Evolutionary conservation across 1,284 basidiomycete genomes (phyloP).

Genomic region (Apiotrichum domesticum): DNA sequence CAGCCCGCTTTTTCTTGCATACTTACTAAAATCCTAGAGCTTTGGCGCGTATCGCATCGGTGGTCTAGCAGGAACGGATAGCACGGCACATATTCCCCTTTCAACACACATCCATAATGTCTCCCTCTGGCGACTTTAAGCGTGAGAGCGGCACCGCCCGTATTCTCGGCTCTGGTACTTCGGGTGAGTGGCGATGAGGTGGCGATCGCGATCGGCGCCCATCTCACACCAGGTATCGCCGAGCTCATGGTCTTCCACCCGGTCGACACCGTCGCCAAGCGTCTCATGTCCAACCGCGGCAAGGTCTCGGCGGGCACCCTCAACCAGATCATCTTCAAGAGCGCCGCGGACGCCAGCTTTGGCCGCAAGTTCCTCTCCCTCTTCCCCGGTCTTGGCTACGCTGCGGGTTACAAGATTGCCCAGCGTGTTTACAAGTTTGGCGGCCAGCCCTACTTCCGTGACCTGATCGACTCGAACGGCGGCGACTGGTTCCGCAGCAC

Average conservation of each 20-base stretch:
- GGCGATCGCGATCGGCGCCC: too few relatives aligned
- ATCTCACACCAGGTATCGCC: slow-evolving; percentile 65
- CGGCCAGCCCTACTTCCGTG: slow-evolving; percentile 96
- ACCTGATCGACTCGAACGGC: slow-evolving; percentile 73
- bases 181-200: slow-evolving; percentile 55
- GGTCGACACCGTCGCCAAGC: slow-evolving; percentile 93
- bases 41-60: too few relatives aligned
- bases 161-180: slow-evolving; percentile 84
- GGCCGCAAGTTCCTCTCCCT: slow-evolving; percentile 76
- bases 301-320: slow-evolving; percentile 62
- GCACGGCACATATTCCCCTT: background rate
- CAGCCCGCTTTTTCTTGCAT: too few relatives aligned
- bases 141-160: slow-evolving; percentile 82
- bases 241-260: slow-evolving; percentile 89
- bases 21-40: too few relatives aligned
- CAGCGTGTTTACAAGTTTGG: slow-evolving; percentile 98
- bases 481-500: slow-evolving; percentile 68
- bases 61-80: too few relatives aligned
- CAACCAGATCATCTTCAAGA: slow-evolving; percentile 78
- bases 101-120: slow-evolving; percentile 22
- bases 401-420: slow-evolving; percentile 91
- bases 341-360: slow-evolving; percentile 66
- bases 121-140: slow-evolving; percentile 41
- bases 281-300: slow-evolving; percentile 93
- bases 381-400: slow-evolving; percentile 97